Conservation (phyloP, 768 basidiomycete species). For the Podaxis sp. region DNA sequence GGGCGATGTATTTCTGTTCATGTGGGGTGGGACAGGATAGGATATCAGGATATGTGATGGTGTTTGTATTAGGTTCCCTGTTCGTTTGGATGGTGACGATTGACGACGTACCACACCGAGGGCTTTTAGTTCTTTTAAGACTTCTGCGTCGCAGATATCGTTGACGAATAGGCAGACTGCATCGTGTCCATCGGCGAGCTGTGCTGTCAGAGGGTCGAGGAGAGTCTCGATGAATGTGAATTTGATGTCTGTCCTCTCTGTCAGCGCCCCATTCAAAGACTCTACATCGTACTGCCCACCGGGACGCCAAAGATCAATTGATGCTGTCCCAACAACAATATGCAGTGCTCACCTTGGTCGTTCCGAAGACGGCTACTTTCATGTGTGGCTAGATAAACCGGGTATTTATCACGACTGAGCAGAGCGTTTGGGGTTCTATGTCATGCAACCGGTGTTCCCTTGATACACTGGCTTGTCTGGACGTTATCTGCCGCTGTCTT, state of each 20-base stretch:
- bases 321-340: neutral
- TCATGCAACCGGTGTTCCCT: neutral
- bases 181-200: conserved; percentile 36
- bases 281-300: conserved; percentile 35
- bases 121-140: conserved; percentile 31
- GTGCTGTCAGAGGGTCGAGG: conserved; percentile 34
- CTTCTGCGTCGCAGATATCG: conserved; percentile 36
- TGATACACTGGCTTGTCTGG: neutral
- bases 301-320: neutral
- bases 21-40: too few relatives aligned
- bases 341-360: conserved; percentile 28
- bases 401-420: neutral
- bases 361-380: conserved; percentile 45
- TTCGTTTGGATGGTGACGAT: neutral
- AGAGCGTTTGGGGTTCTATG: neutral
- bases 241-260: conserved; percentile 26
- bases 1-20: conserved; percentile 37
- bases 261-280: conserved; percentile 29
- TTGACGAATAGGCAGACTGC: conserved; percentile 46
- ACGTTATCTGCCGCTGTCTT: neutral
- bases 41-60: too few relatives aligned
- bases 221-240: conserved; percentile 39
- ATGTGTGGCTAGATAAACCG: conserved; percentile 20
- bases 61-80: neutral
- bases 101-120: conserved; percentile 34